Conservation (phyloP, 208 protist genomes). For the Angomonas ambiguus region DNA sequence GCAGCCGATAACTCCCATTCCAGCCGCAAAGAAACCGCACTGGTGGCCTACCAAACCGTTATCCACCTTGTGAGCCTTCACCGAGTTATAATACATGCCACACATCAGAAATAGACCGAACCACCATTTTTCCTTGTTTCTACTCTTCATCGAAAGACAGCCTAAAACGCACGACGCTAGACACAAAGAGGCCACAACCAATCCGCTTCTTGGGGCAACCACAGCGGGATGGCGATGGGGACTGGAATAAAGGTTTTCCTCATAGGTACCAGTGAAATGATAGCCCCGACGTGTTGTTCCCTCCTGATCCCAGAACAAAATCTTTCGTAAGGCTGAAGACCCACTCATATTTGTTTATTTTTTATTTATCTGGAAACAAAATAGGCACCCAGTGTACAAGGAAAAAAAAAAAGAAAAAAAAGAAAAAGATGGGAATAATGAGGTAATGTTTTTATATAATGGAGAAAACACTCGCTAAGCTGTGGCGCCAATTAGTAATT, state of each 20-base stretch:
- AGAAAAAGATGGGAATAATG: slow-evolving; percentile 14
- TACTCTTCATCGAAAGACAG: slow-evolving; percentile 75
- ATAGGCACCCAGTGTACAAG: background rate
- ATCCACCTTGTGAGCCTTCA: slow-evolving; percentile 83
- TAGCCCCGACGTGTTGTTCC: slow-evolving; percentile 51
- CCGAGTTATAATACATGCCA: slow-evolving; percentile 67
- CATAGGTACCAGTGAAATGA: slow-evolving; percentile 63
- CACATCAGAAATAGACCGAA: slow-evolving; percentile 74
- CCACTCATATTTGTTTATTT: slow-evolving; percentile 44
- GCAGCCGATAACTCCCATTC: slow-evolving; percentile 68
- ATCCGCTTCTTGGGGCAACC: slow-evolving; percentile 51
- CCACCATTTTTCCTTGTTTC: slow-evolving; percentile 83
- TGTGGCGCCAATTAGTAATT: too few species aligned
- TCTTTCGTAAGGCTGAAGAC: slow-evolving; percentile 62
- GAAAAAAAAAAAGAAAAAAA: slow-evolving; percentile 16
- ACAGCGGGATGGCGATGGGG: slow-evolving; percentile 44
- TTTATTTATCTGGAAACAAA: background rate
- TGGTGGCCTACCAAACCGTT: slow-evolving; percentile 85
- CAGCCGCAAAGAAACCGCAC: slow-evolving; percentile 76
- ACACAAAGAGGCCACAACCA: slow-evolving; percentile 37
- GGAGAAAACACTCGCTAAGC: too few species aligned
- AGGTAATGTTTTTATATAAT: too few species aligned
- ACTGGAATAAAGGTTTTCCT: slow-evolving; percentile 36
- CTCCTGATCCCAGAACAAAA: slow-evolving; percentile 54
- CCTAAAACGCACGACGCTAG: slow-evolving; percentile 40